Evolutionary conservation across 2,329 filamentous ascomycete species (phyloP), one percentile per base, ranked within the genome.

Genomic region (Orbilia blumenaviensis): DNA sequence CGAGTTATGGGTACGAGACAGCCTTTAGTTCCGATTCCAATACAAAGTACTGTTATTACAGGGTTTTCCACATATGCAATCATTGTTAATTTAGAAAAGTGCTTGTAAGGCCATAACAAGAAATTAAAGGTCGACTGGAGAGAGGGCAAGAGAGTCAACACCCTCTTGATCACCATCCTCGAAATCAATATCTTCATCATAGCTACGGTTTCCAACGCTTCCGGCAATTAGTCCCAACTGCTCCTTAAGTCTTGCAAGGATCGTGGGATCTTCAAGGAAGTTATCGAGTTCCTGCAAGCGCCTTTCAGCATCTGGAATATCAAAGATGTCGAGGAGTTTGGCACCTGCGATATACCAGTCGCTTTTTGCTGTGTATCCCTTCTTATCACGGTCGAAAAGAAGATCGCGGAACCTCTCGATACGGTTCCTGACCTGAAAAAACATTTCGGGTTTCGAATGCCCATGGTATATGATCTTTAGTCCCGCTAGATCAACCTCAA

Each of bases 371-470:
- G 27, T 27, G 61, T 8, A 3, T 25, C 0, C 16, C 12, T 10
- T 52, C 42, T 1, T 41, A 18, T 66, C 18, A 6, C 38, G 3
- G 3, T 0, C 10, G 60, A 69, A 76, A 29, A 76, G 60, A 21
- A 76, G 32, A 1, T 25, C 25, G 12, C 56, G 64, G 14, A 69
- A 52, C 9, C 32, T 58, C 10, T 76, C 64, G 32, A 76, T 64
- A 3, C 58, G 58, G 16, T 14, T 9, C 14, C 60, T 76, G 42
- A 50, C 64, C 10, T 8, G 14, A 38, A 69, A 21, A 21, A 48
- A 69, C 0, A 5, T 52, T 4, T 14, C 25, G 8, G 66, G 50
- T 14, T 64, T n/a, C 2, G 38, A 12, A 10, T 58, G 58, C 3
- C 38, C 32, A 25, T 41, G 48, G 34, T 18, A 76, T 16, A 66